These are phyloP conservation scores for Cafeteria roenbergensis DNA, from an alignment of 108 stramenopile species.

Conservation along the genomic window DNA sequence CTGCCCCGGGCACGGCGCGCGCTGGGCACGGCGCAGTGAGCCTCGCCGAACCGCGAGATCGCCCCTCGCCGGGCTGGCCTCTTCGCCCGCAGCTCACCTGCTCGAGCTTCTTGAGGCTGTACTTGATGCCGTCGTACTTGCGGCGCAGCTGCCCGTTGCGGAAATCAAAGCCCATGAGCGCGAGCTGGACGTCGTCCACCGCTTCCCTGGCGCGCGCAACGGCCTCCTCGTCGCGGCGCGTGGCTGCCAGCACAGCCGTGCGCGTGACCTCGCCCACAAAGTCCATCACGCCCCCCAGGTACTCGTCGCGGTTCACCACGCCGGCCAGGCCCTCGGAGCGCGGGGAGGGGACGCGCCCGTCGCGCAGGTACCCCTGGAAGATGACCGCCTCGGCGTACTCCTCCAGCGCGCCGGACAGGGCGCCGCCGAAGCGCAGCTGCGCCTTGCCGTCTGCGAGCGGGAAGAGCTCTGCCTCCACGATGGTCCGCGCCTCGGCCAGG, in stretches of 20 bases:
- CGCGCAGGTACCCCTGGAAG: constrained; percentile 60
- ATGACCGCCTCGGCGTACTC: constrained; percentile 77
- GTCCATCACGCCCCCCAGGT: constrained; percentile 81
- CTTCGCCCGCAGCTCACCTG: constrained; percentile 72
- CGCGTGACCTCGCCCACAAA: constrained; percentile 80
- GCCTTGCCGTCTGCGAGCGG: constrained; percentile 64
- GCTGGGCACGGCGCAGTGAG: too few relatives aligned
- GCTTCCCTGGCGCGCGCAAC: constrained; percentile 1
- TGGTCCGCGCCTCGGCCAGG: constrained; percentile 34
- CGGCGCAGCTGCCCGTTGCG: constrained; percentile 76
- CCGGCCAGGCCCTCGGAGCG: constrained; percentile 25
- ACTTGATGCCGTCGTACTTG: constrained; percentile 68
- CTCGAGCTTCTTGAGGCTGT: constrained; percentile 57
- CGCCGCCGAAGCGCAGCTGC: constrained; percentile 42
- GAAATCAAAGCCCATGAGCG: constrained; percentile 59
- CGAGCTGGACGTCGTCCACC: neutral
- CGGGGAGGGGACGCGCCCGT: constrained; percentile 35
- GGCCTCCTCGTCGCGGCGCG: constrained; percentile 53
- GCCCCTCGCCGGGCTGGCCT: too few relatives aligned
- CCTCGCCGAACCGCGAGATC: too few relatives aligned
- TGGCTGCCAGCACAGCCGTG: constrained; percentile 64
- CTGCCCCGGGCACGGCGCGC: too few relatives aligned
- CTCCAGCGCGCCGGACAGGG: constrained; percentile 59
- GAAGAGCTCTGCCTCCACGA: constrained; percentile 48
- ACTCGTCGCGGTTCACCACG: constrained; percentile 49